phyloP scores from a whole-genome alignment of 768 basidiomycete genomes.

The Mycena latifolia region DNA sequence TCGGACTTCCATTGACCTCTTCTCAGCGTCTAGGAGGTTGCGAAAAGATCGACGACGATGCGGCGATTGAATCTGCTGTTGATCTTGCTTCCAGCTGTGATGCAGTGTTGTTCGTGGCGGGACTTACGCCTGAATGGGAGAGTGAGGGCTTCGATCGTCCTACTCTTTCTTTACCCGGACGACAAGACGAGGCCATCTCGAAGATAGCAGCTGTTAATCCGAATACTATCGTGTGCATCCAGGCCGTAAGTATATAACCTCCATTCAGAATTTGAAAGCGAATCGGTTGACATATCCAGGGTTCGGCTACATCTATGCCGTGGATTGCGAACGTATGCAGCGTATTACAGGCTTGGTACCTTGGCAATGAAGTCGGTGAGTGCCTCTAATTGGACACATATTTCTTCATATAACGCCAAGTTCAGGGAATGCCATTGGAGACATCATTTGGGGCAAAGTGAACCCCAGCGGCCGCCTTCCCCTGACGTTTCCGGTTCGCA shows the following conservation, averaged over 20 bases:
- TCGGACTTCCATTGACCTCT: too few relatives aligned
- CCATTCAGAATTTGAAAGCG: neutral
- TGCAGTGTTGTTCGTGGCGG: slow-evolving; percentile 69
- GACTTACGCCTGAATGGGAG: slow-evolving; percentile 80
- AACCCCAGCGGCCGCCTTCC: slow-evolving; percentile 74
- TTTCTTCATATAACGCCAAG: neutral
- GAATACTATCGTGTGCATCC: slow-evolving; percentile 70
- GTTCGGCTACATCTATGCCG: slow-evolving; percentile 81
- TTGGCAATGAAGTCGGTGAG: slow-evolving; percentile 65
- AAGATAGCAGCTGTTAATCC: slow-evolving; percentile 66
- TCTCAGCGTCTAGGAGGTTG: slow-evolving; percentile 76
- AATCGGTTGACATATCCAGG: slow-evolving; percentile 49
- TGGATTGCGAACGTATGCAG: slow-evolving; percentile 70
- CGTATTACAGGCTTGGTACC: slow-evolving; percentile 75
- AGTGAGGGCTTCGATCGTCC: slow-evolving; percentile 81
- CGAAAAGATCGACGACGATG: slow-evolving; percentile 68
- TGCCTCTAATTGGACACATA: neutral
- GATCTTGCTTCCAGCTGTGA: slow-evolving; percentile 65
- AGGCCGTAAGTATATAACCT: slow-evolving; percentile 59
- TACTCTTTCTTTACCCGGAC: slow-evolving; percentile 68
- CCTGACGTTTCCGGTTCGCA: slow-evolving; percentile 68
- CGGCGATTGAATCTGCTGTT: slow-evolving; percentile 69
- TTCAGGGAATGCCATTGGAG: slow-evolving; percentile 70
- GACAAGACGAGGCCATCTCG: slow-evolving; percentile 69
- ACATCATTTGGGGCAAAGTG: slow-evolving; percentile 71